These are phyloP conservation scores for Phytopythium delawarense DNA, from an alignment of 352 stramenopile species.

Conservation along the genomic window DNA sequence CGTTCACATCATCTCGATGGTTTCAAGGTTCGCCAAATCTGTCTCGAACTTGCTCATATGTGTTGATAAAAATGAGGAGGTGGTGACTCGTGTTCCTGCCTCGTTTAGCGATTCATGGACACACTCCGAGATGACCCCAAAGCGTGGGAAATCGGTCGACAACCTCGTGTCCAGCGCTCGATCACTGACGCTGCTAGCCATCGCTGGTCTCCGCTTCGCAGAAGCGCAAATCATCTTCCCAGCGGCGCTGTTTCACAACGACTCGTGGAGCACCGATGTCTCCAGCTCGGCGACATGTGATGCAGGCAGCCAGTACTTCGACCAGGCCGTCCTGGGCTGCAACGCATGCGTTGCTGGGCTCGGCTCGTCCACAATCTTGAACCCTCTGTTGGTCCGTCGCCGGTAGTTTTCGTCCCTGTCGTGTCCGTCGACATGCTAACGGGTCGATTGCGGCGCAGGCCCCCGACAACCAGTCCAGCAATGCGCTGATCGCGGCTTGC, in stretches of 20 bases:
- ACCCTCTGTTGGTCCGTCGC: constrained; percentile 31
- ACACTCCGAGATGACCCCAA: background rate
- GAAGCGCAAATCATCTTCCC: constrained; percentile 1
- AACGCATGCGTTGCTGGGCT: constrained; percentile 36
- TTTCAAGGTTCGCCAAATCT: background rate
- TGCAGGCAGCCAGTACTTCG: constrained; percentile 44
- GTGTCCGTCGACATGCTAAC: background rate
- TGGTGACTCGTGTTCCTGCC: background rate
- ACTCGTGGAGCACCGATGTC: background rate
- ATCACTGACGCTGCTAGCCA: background rate
- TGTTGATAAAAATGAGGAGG: background rate
- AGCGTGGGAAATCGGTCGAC: no score
- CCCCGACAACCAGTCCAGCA: constrained; percentile 18
- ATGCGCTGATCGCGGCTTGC: constrained; percentile 29
- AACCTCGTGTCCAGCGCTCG: background rate
- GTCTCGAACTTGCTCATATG: no score
- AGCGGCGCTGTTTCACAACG: background rate
- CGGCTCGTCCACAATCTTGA: constrained; percentile 26
- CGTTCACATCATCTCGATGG: background rate
- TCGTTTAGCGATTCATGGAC: background rate
- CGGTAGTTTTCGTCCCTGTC: background rate
- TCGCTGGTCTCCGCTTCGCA: background rate
- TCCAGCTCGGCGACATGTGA: constrained; percentile 19
- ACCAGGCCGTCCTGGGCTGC: constrained; percentile 48
- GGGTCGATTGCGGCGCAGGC: constrained; percentile 16